Percentiles rank a stretch among this genome's conserved stretches.
phyloP scores from a whole-genome alignment of 345 rosid genomes.

The Eutrema heterophyllum region DNA sequence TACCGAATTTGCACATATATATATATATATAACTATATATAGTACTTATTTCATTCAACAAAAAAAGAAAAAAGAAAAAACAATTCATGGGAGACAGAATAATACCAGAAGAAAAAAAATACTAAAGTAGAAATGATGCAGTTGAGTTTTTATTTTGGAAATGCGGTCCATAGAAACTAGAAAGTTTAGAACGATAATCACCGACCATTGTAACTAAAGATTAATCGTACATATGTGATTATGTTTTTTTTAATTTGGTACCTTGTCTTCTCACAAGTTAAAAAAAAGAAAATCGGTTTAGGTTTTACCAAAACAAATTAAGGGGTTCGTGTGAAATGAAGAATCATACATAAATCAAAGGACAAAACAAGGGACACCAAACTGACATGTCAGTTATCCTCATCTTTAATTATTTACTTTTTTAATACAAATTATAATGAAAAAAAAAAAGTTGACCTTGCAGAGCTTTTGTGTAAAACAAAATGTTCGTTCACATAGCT shows the following conservation, averaged over 20 bases:
- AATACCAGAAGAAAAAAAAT: neutral
- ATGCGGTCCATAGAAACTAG: neutral
- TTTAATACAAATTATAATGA: neutral
- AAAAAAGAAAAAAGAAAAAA: neutral
- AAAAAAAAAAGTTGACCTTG: neutral
- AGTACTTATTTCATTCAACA: neutral
- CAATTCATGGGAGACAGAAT: slow-evolving; percentile 7
- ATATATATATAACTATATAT: too few species aligned
- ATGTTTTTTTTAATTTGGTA: neutral
- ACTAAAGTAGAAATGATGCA: neutral
- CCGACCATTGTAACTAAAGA: neutral
- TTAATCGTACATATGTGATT: neutral
- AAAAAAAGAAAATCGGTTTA: neutral
- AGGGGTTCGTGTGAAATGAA: slow-evolving; percentile 16
- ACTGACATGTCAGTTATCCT: slow-evolving; percentile 28
- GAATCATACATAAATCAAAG: slow-evolving; percentile 1
- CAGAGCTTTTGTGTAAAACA: slow-evolving; percentile 5
- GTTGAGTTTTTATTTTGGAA: neutral
- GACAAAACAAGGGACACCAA: slow-evolving; percentile 16
- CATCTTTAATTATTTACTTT: neutral
- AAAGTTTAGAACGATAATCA: neutral
- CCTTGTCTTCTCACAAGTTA: neutral
- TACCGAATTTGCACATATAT: neutral
- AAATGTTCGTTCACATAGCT: neutral
- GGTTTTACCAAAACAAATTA: slow-evolving; percentile 6